Evolutionary conservation across 331 rosid genomes (phyloP), one percentile per base, ranked within the genome.

Genomic region (Saraca asoca): DNA sequence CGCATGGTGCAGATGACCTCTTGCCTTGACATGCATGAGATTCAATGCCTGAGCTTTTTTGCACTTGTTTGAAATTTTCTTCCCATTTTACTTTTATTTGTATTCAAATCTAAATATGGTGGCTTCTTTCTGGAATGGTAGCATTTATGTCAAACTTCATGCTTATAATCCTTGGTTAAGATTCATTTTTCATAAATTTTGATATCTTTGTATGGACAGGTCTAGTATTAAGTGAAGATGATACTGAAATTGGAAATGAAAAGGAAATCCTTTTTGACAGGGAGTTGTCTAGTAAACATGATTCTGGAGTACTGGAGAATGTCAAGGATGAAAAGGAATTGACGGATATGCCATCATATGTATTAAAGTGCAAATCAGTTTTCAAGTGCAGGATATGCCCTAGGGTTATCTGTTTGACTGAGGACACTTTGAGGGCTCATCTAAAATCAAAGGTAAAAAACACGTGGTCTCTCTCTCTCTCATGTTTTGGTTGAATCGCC

Each of bases 341-440:
- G 5, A 64, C 38, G 34, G 88, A 80, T 70, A 38, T 66, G 34
- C 80, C 87, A 41, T 79, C 67, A 41, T 62, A 70, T 52, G 48
- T 92, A 57, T 71, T 89, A 49, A 77, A 85, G 76, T 65, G 85
- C 80, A 92, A 89, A 79, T 87, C 98, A 34, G 87, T 83, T 65
- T 89, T 89, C 46, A 92, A 89, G 82, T 92, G 98, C 80, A 87
- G 80, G 87, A 52, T 92, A 58, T 92, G 98, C 77, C 98, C 98
- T 69, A 80, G 85, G 76, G 65, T 89, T 77, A 81, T 89, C 68
- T 92, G 96, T 72, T 79, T 92, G 80, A 82, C 84, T 48, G 98
- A 89, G 84, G 85, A 84, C 70, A 81, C 84, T 51, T 68, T 92
- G 83, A 84, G 74, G 77, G 81, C 86, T 75, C 98, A 92, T 82